A percentile compares a stretch with the other conserved stretches of the same genome.
Conservation (phyloP, 2,329 filamentous ascomycete genomes). For the Trichoderma arundinaceum region DNA sequence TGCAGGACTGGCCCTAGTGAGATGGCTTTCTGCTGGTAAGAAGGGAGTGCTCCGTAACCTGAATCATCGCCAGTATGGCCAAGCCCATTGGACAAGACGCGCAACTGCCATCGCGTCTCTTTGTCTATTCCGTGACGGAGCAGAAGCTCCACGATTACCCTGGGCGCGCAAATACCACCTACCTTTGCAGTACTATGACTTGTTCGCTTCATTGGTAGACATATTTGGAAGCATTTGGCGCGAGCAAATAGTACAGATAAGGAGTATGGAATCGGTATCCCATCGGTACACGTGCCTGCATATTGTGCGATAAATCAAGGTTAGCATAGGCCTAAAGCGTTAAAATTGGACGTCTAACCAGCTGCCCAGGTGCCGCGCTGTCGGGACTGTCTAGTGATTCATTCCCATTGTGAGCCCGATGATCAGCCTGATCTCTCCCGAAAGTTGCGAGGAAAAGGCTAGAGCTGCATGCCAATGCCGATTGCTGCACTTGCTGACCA, state of each 20-base stretch:
- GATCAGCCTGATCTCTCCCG: neutral
- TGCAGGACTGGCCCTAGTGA: neutral
- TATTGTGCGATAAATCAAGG: too few relatives aligned
- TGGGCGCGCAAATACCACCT: neutral
- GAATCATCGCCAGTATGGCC: neutral
- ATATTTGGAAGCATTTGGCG: too few relatives aligned
- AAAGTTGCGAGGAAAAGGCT: neutral
- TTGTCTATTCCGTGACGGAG: neutral
- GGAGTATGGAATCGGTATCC: too few relatives aligned
- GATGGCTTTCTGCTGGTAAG: neutral
- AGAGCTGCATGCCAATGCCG: slow-evolving; percentile 10
- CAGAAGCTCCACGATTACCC: neutral
- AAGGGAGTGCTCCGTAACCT: neutral
- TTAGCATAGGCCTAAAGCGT: neutral
- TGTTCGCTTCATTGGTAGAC: too few relatives aligned
- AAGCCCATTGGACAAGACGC: neutral
- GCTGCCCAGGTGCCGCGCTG: neutral
- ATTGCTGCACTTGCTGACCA: neutral
- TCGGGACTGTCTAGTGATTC: too few relatives aligned
- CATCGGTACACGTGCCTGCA: too few relatives aligned
- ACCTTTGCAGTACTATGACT: neutral
- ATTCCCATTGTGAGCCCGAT: neutral
- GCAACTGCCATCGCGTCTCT: neutral
- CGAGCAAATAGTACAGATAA: too few relatives aligned
- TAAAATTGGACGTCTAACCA: neutral